Evolutionary conservation across 176 grass and related monocot species (phyloP), one percentile per base, ranked within the genome.

Genomic region (Hyparrhenia diplandra): DNA sequence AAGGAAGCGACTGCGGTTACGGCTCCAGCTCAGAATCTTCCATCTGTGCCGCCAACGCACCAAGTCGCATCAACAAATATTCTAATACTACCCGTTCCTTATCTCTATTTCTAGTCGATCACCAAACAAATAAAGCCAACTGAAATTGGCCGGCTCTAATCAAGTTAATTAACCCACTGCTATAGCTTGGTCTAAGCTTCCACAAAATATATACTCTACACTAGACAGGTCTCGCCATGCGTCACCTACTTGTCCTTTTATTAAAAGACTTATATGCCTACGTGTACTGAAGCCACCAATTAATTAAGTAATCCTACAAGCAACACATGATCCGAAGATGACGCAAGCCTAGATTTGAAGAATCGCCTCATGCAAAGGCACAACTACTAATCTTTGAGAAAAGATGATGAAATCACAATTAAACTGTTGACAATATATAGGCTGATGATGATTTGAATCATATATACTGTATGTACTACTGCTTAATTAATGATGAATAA

Each of bases 281-380:
- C 74, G 74, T 86, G 88, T 90, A 90, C 88, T 90, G 86, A 52
- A 64, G 67, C 6, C 60, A 60, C 67, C 67, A 83, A 78, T 91
- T 87, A 87, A 84, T 57, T n/a, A n/a, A n/a, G n/a, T 84, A 91
- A 72, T 83, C 71, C 76, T 73, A 77, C 43, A 72, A 73, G 77
- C 81, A 91, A 91, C 85, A 87, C 81, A 77, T 64, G 89, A 91
- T 87, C 85, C 89, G 77, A 91, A 87, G 89, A 87, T 85, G 89
- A 91, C 80, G 81, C 81, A 87, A 87, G 76, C 89, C 76, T 61
- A 84, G n/a, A 87, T 87, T 84, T 76, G 39, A 76, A 40, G 76
- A 46, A 69, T 46, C 49, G 17, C 18, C 61, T 34, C 69, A 84
- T 74, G 60, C 30, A 74, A 73, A 29, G 46, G 55, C 55, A 35